Evolutionary conservation across 768 basidiomycete species (phyloP).

Genomic region (Lenzites betulinus): DNA sequence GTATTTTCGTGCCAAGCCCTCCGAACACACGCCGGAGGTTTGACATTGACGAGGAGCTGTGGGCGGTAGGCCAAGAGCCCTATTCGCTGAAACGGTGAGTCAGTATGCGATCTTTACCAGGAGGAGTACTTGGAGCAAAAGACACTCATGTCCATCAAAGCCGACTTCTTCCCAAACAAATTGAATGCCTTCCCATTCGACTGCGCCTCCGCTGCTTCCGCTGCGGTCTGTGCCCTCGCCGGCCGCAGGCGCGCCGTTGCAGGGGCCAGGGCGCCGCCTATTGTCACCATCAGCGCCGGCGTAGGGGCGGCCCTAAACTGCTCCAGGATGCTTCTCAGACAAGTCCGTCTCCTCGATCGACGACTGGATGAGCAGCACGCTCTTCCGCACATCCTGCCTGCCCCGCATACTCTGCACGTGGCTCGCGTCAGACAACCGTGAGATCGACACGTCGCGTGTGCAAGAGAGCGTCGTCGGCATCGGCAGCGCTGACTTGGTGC

Average conservation of each 20-base stretch:
- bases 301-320: background rate
- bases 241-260: background rate
- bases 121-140: too few relatives aligned
- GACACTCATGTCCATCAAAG: conserved; percentile 13
- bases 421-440: conserved; percentile 13
- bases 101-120: background rate
- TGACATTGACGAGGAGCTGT: conserved; percentile 40
- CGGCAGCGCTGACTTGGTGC: conserved; percentile 22
- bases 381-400: background rate
- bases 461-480: conserved; percentile 25
- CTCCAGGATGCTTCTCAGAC: conserved; percentile 5
- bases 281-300: background rate
- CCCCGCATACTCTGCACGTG: background rate
- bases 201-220: conserved; percentile 20
- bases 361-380: conserved; percentile 1
- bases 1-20: conserved; percentile 26
- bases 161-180: conserved; percentile 19
- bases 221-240: conserved; percentile 6
- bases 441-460: conserved; percentile 11
- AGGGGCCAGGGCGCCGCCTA: background rate
- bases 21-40: conserved; percentile 51
- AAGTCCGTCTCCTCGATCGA: conserved; percentile 19
- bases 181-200: conserved; percentile 38
- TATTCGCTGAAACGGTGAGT: too few relatives aligned
- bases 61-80: conserved; percentile 14